Conservation (phyloP, 1,139 yeast species). For the Zygoascus sp. region DNA sequence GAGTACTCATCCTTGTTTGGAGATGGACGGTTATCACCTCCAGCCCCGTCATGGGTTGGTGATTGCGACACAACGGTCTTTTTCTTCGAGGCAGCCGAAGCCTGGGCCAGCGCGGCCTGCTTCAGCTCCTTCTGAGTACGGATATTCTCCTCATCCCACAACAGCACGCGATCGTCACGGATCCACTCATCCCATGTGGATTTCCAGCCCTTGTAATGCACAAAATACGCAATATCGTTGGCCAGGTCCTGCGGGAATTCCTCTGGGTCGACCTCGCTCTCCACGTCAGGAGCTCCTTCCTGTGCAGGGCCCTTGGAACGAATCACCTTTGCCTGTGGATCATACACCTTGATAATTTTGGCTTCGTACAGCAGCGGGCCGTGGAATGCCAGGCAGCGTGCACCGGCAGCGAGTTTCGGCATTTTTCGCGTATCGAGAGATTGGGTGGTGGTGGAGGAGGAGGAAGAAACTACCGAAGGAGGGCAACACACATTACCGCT, state of each 20-base stretch:
- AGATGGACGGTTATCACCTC: background rate
- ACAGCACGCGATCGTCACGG: constrained; percentile 59
- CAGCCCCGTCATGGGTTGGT: background rate
- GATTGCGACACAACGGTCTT: constrained; percentile 17
- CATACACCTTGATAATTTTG: constrained; percentile 62
- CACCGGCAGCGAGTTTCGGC: constrained; percentile 14
- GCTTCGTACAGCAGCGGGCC: constrained; percentile 92
- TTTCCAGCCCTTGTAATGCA: constrained; percentile 97
- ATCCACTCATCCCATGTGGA: constrained; percentile 98
- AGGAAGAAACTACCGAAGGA: background rate
- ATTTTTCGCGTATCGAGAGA: background rate
- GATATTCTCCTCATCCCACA: constrained; percentile 64
- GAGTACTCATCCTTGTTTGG: constrained; percentile 10
- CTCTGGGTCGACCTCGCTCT: constrained; percentile 26
- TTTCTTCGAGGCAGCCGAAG: constrained; percentile 32
- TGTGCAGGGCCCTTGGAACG: constrained; percentile 31
- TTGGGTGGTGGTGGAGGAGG: background rate
- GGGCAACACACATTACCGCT: background rate
- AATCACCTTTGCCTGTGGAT: constrained; percentile 45
- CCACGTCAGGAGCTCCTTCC: constrained; percentile 36
- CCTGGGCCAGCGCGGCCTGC: constrained; percentile 39
- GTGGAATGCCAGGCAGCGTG: constrained; percentile 71
- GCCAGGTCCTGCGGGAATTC: constrained; percentile 44
- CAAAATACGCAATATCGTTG: constrained; percentile 48
- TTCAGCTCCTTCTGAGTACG: constrained; percentile 60